These are phyloP conservation scores for Kalaharituber pfeilii DNA, from an alignment of 2,329 filamentous ascomycete genomes.

Conservation along the genomic window DNA sequence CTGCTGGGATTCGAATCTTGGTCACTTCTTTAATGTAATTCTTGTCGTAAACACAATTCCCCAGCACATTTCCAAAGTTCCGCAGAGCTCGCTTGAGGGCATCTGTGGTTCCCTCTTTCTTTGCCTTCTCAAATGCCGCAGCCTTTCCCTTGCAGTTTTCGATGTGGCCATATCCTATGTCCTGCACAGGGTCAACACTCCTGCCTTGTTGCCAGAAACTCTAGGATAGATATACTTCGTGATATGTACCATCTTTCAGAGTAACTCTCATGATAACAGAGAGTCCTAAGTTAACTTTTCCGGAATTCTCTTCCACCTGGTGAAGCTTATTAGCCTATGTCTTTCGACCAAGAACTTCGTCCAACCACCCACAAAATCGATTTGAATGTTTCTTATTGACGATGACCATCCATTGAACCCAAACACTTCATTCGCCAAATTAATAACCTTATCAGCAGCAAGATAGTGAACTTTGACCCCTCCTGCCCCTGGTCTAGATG, in stretches of 20 bases:
- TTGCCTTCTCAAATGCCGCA: constrained; percentile 91
- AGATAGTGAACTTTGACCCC: constrained; percentile 85
- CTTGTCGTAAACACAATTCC: constrained; percentile 98
- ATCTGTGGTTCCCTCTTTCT: constrained; percentile 95
- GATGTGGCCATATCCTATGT: constrained; percentile 90
- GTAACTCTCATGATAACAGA: constrained; percentile 85
- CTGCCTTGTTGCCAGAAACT: constrained; percentile 1
- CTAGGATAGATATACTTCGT: constrained; percentile 41
- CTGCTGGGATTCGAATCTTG: not conserved
- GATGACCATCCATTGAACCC: constrained; percentile 97
- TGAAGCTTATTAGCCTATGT: constrained; percentile 78
- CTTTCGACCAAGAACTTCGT: constrained; percentile 25
- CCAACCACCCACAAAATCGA: constrained; percentile 54
- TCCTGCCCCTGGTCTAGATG: constrained; percentile 61
- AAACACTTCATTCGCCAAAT: constrained; percentile 85
- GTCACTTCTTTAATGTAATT: constrained; percentile 60
- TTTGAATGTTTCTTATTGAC: constrained; percentile 81
- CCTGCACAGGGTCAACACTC: constrained; percentile 30
- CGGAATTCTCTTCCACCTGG: constrained; percentile 42
- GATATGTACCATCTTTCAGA: constrained; percentile 81
- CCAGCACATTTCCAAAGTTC: constrained; percentile 87
- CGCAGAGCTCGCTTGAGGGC: constrained; percentile 74
- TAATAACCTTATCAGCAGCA: constrained; percentile 90
- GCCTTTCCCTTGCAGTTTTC: constrained; percentile 94
- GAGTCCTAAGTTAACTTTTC: constrained; percentile 63